Base-by-base conservation (phyloP, 1,284 basidiomycete genomes). In the Laetiporus sulphureus region DNA sequence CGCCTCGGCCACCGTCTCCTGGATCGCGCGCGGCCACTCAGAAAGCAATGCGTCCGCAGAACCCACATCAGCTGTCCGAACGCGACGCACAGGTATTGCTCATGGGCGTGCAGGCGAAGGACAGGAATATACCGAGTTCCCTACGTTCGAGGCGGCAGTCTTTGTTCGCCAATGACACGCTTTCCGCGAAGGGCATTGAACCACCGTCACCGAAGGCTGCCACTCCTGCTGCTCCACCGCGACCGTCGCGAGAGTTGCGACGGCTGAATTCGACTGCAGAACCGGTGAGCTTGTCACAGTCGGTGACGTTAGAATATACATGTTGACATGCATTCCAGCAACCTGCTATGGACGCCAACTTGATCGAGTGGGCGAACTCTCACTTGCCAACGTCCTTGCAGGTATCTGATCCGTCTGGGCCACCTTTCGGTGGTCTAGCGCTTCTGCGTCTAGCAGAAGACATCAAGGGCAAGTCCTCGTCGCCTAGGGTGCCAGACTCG, bases 1-100 rank as follows among this genome's bases (percentile, higher is more conserved):
- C 90, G 0, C 95, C 95, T 10, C 76, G 95, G 10, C 95, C 96
- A 1, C 96, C 95, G 0, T 95, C 91, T 1, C 96, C 96, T 0
- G 77, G 79, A 0, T 81, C 85, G 7, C 83, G 94, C 12, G 91
- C 81, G 4, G 89, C 92, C 4, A 90, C 88, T 0, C 95, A 99
- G 66, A 83, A 86, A 46, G 92, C 92, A 0, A 71, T 87, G 42
- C 77, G 89, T 8, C 73, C 91, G 24, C 89, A 92, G 51, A 91
- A 98, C 59, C 87, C 91, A 6, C 87, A 91, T 60, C 84, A 93
- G 58, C 73, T 99, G 11, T 93, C 92, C 0, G 84, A 78, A 32
- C 79, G 90, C 5, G 91, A 94, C 58, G 89, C 90, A 2, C 78
- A 80, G 18, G 73, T 94, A 7, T 66, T 93, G 32, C 68, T 93